These are phyloP conservation scores for Taxawa tesnikishii DNA, from an alignment of 2,329 filamentous ascomycete species.

Conservation along the genomic window DNA sequence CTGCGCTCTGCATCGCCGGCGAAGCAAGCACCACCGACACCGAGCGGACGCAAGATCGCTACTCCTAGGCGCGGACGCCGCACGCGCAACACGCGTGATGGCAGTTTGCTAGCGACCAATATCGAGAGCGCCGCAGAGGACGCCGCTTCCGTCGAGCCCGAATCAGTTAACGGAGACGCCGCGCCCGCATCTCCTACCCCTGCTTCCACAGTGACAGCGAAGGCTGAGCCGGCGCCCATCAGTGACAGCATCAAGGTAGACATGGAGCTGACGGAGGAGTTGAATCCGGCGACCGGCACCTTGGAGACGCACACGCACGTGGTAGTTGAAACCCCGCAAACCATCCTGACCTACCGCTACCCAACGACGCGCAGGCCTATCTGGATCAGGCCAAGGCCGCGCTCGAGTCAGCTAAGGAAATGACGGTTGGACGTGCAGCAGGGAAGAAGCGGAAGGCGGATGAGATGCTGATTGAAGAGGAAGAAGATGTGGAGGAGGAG, in stretches of 20 bases:
- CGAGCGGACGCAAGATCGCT: conserved; percentile 29
- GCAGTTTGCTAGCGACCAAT: conserved; percentile 19
- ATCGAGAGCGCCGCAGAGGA: conserved; percentile 20
- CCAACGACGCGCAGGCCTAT: conserved; percentile 71
- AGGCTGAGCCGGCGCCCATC: conserved; percentile 3
- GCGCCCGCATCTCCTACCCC: conserved; percentile 8
- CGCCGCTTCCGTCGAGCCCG: conserved; percentile 14
- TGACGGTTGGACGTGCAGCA: conserved; percentile 12
- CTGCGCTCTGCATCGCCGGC: conserved; percentile 48
- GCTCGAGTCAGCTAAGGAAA: conserved; percentile 60
- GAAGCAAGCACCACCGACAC: conserved; percentile 28
- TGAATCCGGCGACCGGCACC: conserved; percentile 50
- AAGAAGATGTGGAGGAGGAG: conserved; percentile 35
- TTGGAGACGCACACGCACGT: conserved; percentile 61
- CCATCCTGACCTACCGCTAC: conserved; percentile 53
- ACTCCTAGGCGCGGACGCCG: conserved; percentile 43
- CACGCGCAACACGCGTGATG: conserved; percentile 3
- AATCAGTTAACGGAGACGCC: conserved; percentile 13
- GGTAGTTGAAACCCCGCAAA: conserved; percentile 60
- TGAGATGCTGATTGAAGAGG: conserved; percentile 46
- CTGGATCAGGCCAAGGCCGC: conserved; percentile 78
- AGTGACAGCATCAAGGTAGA: conserved; percentile 52
- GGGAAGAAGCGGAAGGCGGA: conserved; percentile 60
- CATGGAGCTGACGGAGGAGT: conserved; percentile 51
- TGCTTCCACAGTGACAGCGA: conserved; percentile 17